Evolutionary conservation across 139 green algal species (phyloP), one percentile per base, ranked within the genome.

Genomic region (Haematococcus sp.): DNA sequence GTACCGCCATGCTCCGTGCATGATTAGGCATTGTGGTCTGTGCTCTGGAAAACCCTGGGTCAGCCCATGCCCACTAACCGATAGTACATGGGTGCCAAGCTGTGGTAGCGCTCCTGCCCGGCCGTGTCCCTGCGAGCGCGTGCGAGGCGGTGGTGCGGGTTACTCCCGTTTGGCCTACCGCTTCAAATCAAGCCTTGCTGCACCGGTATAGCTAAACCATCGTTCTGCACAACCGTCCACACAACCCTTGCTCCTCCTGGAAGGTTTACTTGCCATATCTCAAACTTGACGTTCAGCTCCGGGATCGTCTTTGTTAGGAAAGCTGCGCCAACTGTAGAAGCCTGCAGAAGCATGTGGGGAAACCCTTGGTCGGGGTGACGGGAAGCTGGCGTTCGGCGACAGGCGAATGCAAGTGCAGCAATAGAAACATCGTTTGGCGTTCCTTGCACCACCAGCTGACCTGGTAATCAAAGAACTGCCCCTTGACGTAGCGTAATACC

Each of bases 41-140:
- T n/a, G n/a, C 15, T 30, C 59, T n/a, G 25, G 27, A 46, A 51
- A 19, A 23, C 51, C 20, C 40, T 49, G 7, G 40, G 7, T 7
- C 40, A 49, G 7, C 40, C 40, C 7, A 49, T 11, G 32, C n/a
- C 20, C 25, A 32, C 71, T 58, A 23, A 90, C 77, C 95, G 90
- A 86, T 99, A 99, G 78, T 99, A 99, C 95, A 99, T 99, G 20
- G 95, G 95, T 1, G 96, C 96, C 49, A 99, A 83, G 54, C 88
- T 96, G 82, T 99, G 96, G 79, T 99, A 99, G 22, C 96, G 79
- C 77, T 99, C 96, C 82, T 99, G 96, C 0, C 96, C 96, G 46
- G 96, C 96, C 9, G 94, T 98, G 75, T 98, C 94, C 90, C 92
- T 95, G 82, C 72, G 59, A 28, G 44, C 7, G 5, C 30, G 61